phyloP scores from a whole-genome alignment of 768 basidiomycete species.

The Aureoboletus auriporus region DNA sequence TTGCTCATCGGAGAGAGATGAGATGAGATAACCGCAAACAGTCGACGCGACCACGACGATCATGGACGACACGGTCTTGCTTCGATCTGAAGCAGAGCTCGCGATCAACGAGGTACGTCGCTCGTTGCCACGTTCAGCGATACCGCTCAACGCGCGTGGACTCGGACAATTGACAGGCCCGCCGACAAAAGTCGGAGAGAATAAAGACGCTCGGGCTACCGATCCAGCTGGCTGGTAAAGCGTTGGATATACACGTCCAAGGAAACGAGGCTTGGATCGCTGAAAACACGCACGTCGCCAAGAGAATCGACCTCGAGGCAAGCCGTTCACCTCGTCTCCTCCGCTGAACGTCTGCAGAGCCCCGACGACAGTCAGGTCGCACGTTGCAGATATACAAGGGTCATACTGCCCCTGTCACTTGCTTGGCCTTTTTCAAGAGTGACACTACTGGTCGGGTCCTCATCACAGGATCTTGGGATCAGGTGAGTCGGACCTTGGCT shows the following conservation, averaged over 20 bases:
- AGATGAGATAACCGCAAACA: background rate
- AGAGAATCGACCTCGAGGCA: constrained; percentile 78
- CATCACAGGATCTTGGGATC: constrained; percentile 95
- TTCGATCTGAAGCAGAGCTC: constrained; percentile 31
- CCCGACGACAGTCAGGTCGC: constrained; percentile 64
- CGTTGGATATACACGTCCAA: constrained; percentile 63
- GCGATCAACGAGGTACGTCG: constrained; percentile 25
- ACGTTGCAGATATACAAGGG: constrained; percentile 73
- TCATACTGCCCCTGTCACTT: constrained; percentile 87
- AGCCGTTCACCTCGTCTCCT: constrained; percentile 8
- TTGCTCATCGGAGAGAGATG: constrained; percentile 44
- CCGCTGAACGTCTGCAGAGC: constrained; percentile 6
- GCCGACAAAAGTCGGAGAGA: constrained; percentile 66
- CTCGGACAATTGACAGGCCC: constrained; percentile 42
- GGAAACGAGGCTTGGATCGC: constrained; percentile 79
- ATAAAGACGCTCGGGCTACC: constrained; percentile 75
- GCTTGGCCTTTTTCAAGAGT: constrained; percentile 62
- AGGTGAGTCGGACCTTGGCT: constrained; percentile 36
- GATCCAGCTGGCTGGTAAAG: constrained; percentile 70
- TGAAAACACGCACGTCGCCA: constrained; percentile 74
- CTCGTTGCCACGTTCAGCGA: background rate
- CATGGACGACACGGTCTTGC: constrained; percentile 28
- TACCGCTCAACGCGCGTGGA: background rate
- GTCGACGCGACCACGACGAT: background rate
- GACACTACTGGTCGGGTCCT: constrained; percentile 46